Percentiles rank a stretch among this genome's conserved stretches.
phyloP scores from a whole-genome alignment of 2,329 filamentous ascomycete species.

The Furcasterigmium furcatum region DNA sequence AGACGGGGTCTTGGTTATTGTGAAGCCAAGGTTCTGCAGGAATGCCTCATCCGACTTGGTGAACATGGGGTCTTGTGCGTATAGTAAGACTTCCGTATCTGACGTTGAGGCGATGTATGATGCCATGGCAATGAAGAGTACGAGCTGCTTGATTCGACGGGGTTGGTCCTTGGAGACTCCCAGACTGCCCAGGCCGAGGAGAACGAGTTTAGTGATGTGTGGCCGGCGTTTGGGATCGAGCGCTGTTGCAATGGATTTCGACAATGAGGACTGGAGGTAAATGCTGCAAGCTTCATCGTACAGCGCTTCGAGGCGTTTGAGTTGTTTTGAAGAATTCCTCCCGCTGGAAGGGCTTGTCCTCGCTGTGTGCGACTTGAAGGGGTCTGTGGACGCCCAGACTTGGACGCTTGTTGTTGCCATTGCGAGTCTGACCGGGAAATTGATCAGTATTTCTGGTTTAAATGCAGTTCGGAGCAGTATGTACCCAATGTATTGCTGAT shows the following conservation, averaged over 20 bases:
- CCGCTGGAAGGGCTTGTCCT: too few species aligned
- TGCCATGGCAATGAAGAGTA: not conserved
- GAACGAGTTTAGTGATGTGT: not conserved
- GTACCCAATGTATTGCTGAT: too few species aligned
- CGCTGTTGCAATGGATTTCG: not conserved
- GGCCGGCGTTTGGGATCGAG: not conserved
- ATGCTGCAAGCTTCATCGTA: not conserved
- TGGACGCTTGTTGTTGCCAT: too few species aligned
- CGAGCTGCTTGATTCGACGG: not conserved
- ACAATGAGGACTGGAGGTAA: not conserved
- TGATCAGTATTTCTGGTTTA: too few species aligned
- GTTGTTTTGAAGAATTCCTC: not conserved
- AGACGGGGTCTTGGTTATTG: not conserved
- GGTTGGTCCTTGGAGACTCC: not conserved
- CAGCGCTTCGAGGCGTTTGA: not conserved
- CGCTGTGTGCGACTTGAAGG: too few species aligned
- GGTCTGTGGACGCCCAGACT: too few species aligned
- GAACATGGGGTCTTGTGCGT: not conserved
- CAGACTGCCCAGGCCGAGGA: not conserved
- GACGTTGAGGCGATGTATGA: not conserved
- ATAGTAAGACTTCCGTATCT: not conserved
- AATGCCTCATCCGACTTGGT: not conserved
- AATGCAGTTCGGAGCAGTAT: too few species aligned
- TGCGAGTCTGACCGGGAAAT: too few species aligned
- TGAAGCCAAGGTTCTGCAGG: not conserved